Percentiles rank a stretch among this genome's conserved stretches.
Conservation (phyloP, 31 red algal species). For the Porphyra umbilicalis region DNA sequence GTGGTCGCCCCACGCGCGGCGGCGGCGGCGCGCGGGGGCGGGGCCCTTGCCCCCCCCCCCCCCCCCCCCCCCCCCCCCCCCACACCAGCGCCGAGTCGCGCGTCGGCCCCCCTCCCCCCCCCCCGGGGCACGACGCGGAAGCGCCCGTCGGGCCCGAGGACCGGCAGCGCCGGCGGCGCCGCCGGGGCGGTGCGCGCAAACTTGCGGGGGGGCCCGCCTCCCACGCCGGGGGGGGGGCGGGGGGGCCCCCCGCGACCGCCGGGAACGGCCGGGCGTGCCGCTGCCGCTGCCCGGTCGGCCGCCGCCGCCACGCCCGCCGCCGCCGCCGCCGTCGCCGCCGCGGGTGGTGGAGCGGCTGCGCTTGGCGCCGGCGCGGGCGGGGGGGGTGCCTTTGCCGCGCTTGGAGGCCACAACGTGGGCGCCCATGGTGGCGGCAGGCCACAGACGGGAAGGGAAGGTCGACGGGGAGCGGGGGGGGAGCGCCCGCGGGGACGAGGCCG, state of each 20-base stretch:
- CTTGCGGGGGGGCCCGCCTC: neutral
- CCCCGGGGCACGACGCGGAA: neutral
- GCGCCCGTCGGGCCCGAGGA: neutral
- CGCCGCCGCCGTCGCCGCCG: neutral
- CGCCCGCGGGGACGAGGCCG: too few relatives aligned
- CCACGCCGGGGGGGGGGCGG: neutral
- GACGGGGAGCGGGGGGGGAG: too few relatives aligned
- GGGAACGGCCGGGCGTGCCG: too few relatives aligned
- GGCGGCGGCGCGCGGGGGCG: neutral
- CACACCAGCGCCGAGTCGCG: neutral
- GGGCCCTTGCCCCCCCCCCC: neutral
- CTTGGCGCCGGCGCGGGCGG: neutral
- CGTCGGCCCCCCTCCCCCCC: neutral
- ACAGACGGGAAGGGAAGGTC: too few relatives aligned
- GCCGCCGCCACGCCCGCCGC: neutral
- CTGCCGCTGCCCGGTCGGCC: neutral
- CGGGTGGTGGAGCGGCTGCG: neutral
- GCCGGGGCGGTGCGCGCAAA: neutral
- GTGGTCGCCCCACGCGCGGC: neutral
- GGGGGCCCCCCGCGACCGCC: neutral
- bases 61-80: neutral
- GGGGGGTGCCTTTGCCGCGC: neutral
- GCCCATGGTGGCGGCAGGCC: too few relatives aligned
- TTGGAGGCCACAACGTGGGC: neutral
- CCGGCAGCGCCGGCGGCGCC: neutral